Conservation (phyloP, 805 yeast genomes). For the Metschnikowia lochheadii region DNA sequence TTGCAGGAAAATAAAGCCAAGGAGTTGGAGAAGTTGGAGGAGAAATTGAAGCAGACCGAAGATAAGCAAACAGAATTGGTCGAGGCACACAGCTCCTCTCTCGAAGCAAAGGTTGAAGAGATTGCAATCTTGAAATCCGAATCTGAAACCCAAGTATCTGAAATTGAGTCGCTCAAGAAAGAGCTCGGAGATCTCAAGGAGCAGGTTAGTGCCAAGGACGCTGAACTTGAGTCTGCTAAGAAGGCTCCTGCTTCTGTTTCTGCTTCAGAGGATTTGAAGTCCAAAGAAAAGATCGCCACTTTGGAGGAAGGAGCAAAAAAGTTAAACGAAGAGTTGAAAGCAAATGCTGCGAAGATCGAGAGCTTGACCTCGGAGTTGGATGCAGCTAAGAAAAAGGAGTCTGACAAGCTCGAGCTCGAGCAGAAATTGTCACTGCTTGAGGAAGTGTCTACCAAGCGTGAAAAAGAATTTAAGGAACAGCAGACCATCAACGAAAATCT, state of each 20-base stretch:
- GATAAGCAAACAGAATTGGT: neutral
- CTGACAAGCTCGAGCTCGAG: slow-evolving; percentile 9
- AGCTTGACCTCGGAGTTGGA: slow-evolving; percentile 3
- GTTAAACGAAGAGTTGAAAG: neutral
- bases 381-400: neutral
- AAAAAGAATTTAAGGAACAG: neutral
- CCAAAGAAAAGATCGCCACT: neutral
- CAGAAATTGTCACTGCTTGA: slow-evolving; percentile 6
- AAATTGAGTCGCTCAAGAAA: neutral
- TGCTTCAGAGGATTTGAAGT: neutral
- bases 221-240: neutral
- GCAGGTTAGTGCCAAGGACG: neutral
- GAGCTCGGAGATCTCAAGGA: neutral
- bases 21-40: neutral
- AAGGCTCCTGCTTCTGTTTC: neutral
- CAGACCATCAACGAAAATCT: neutral
- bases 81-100: slow-evolving; percentile 1
- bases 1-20: slow-evolving; percentile 2
- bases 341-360: slow-evolving; percentile 2
- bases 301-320: neutral
- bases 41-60: neutral
- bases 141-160: neutral
- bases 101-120: neutral
- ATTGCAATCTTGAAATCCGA: neutral
- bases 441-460: slow-evolving; percentile 1